phyloP scores from a whole-genome alignment of 2,329 filamentous ascomycete genomes.

The Fusarium mexicanum region DNA sequence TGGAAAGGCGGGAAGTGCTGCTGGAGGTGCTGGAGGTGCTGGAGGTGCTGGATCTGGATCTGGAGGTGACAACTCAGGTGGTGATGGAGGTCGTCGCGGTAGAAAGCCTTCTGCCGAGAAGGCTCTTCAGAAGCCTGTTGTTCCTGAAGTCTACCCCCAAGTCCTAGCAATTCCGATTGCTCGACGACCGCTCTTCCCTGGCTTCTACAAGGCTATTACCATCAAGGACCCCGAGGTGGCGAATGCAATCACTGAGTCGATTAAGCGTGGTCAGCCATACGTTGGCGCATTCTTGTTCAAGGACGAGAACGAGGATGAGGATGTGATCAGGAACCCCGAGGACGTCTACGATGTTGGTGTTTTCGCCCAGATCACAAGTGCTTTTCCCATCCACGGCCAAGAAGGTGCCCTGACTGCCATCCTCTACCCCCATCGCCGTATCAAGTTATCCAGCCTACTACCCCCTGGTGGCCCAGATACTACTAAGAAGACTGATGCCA shows the following conservation, averaged over 20 bases:
- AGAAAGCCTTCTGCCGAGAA: conserved; percentile 76
- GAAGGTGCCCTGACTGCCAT: conserved; percentile 89
- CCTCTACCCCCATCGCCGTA: conserved; percentile 93
- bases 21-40: conserved; percentile 62
- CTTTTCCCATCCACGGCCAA: conserved; percentile 89
- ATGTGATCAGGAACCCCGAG: conserved; percentile 87
- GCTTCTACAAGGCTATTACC: conserved; percentile 98
- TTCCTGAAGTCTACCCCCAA: conserved; percentile 96
- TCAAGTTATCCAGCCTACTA: conserved; percentile 86
- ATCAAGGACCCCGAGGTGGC: conserved; percentile 93
- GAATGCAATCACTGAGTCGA: conserved; percentile 92
- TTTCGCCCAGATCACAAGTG: conserved; percentile 97
- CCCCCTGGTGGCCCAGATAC: conserved; percentile 68
- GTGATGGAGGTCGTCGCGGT: conserved; percentile 76
- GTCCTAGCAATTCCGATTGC: conserved; percentile 97
- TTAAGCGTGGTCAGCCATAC: conserved; percentile 96
- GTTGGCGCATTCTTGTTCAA: conserved; percentile 97
- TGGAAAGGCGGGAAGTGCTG: conserved; percentile 65
- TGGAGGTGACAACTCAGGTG: conserved; percentile 63
- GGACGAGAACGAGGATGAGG: conserved; percentile 92
- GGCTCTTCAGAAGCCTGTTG: conserved; percentile 84
- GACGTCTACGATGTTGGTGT: conserved; percentile 97
- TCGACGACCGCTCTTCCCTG: conserved; percentile 91
- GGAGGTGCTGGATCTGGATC: conserved; percentile 61
- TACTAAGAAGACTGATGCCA: conserved; percentile 61